These are phyloP conservation scores for Moesziomyces sp. DNA, from an alignment of 1,284 basidiomycete species.

Conservation along the genomic window DNA sequence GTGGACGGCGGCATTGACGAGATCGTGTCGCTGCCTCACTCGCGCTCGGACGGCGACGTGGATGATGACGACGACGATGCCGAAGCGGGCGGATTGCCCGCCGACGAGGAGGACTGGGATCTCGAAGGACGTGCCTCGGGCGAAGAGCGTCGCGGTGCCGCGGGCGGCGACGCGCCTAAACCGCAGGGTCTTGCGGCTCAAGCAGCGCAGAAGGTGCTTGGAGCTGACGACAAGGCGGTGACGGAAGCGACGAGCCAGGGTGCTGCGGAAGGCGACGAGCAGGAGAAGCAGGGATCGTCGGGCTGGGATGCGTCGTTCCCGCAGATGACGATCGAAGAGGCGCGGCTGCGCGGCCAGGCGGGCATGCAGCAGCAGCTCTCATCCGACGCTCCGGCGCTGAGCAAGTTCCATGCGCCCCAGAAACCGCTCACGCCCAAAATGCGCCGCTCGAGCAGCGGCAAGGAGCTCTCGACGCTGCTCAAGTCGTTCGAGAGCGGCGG, in stretches of 20 bases:
- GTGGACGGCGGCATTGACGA: conserved; percentile 46
- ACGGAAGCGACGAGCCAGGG: conserved; percentile 27
- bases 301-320: conserved; percentile 30
- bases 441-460: conserved; percentile 44
- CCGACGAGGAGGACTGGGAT: conserved; percentile 51
- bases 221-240: conserved; percentile 41
- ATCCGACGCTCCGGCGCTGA: conserved; percentile 47
- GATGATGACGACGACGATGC: conserved; percentile 39
- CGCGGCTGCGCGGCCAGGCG: conserved; percentile 48
- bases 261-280: conserved; percentile 8
- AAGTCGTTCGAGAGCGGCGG: conserved; percentile 47
- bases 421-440: conserved; percentile 55
- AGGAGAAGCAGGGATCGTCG: conserved; percentile 13
- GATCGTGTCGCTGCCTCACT: conserved; percentile 38
- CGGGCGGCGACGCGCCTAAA: background rate
- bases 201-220: conserved; percentile 31
- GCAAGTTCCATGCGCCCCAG: conserved; percentile 54
- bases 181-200: conserved; percentile 23
- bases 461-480: conserved; percentile 40
- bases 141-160: conserved; percentile 21
- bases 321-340: conserved; percentile 57
- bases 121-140: conserved; percentile 32
- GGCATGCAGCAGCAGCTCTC: conserved; percentile 56
- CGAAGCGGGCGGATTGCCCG: conserved; percentile 14
- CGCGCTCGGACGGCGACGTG: conserved; percentile 31